Evolutionary conservation across 495 filamentous ascomycete genomes (phyloP), one percentile per base, ranked within the genome.

Genomic region (Cercophora newfieldiana): DNA sequence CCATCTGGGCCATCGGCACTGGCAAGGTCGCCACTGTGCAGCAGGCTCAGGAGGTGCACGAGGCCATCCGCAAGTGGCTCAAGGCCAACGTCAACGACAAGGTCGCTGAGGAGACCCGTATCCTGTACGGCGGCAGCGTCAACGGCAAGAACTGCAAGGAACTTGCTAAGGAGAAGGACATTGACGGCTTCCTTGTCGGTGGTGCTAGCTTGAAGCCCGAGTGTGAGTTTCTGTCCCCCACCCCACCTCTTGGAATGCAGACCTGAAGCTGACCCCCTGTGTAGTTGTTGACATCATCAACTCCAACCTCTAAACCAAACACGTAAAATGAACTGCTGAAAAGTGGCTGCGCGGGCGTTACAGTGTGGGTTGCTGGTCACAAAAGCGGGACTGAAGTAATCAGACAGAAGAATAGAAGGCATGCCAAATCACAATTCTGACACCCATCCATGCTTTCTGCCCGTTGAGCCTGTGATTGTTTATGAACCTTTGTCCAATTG

Each of bases 1-100:
- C 95, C 70, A 94, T 99, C 82, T 99, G 95, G 94, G 96, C 94
- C 71, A 98, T 98, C 74, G 95, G 96, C 66, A 98, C 95, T 67
- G 95, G 95, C 74, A 97, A 97, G 83, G 95, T 98, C 65, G 95
- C 95, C 71, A 93, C 88, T 59, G 94, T 91, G 51, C 83, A 92
- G 82, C 93, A 97, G 82, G 93, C 93, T 63, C 93, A 97, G 83
- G 93, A 97, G 79, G 93, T 95, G 65, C 95, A 99, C 80, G 89
- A 87, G 56, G 93, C 89, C 66, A 96, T 99, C 79, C 91, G 95
- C 69, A 80, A 89, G 71, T 99, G 94, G 94, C 82, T 99, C 72
- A 84, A 81, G 68, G 83, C 88, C 70, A 85, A 88, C 64, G 85
- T 97, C 66, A 89, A 87, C 71, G 76, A 88, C 44, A 79, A 87